Conservation (phyloP, 129 eudicot species). For the Chrysanthemum seticuspe region DNA sequence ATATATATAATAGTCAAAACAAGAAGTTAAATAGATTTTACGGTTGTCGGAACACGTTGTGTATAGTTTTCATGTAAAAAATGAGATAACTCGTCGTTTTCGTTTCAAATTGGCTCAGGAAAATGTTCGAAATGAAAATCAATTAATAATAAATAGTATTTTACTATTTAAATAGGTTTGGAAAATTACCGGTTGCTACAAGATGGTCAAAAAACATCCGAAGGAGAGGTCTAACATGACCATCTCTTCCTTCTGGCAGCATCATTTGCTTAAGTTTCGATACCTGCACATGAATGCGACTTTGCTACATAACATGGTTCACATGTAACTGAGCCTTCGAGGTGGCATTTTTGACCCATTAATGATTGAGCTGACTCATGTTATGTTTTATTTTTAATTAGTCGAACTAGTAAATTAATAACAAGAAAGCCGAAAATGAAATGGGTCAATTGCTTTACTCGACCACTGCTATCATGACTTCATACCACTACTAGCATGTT, state of each 20-base stretch:
- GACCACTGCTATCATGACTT: too few relatives aligned
- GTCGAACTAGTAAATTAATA: background rate
- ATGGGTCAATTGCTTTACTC: background rate
- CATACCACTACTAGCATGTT: too few relatives aligned
- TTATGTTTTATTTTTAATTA: background rate
- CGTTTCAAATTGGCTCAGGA: too few relatives aligned
- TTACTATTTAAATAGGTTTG: too few relatives aligned
- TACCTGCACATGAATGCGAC: conserved; percentile 43
- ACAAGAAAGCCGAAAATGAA: background rate
- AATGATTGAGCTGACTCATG: background rate
- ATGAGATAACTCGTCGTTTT: too few relatives aligned
- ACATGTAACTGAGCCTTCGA: background rate
- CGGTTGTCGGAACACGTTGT: too few relatives aligned
- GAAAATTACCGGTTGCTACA: too few relatives aligned
- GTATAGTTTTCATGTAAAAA: too few relatives aligned
- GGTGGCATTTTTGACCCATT: background rate
- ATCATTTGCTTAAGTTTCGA: conserved; percentile 82
- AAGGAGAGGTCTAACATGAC: conserved; percentile 73
- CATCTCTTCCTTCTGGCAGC: conserved; percentile 81
- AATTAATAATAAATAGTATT: too few relatives aligned
- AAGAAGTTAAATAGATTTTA: too few relatives aligned
- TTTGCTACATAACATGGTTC: conserved; percentile 5
- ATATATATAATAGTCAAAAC: too few relatives aligned
- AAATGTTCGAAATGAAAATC: too few relatives aligned
- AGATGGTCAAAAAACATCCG: conserved; percentile 84